Conservation (phyloP, 2,329 filamentous ascomycete species). For the Fusarium tjaetaba region DNA sequence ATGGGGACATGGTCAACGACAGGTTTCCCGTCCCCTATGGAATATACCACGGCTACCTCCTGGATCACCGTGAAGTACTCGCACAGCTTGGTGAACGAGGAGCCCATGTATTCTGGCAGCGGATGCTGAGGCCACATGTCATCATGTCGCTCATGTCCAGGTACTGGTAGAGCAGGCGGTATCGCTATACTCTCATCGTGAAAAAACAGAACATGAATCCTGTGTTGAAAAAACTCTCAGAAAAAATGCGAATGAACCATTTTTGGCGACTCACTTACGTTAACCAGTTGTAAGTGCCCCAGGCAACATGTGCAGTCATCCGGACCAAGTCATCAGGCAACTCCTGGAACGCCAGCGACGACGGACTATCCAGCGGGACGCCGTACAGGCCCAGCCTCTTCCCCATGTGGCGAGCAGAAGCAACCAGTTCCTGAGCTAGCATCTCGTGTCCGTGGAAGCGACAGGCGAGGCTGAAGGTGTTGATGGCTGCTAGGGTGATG, state of each 20-base stretch:
- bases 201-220: not conserved
- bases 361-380: not conserved
- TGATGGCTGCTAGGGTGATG: not conserved
- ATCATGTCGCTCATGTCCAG: not conserved
- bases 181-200: not conserved
- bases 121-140: not conserved
- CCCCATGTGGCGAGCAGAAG: not conserved
- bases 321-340: not conserved
- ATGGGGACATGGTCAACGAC: not conserved
- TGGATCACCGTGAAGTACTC: not conserved
- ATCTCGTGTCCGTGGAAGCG: not conserved
- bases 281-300: not conserved
- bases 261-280: not conserved
- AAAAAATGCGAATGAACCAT: not conserved
- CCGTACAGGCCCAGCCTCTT: not conserved
- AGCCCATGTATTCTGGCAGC: not conserved
- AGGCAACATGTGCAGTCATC: not conserved
- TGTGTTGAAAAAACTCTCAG: not conserved
- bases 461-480: not conserved
- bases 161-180: not conserved
- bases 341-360: not conserved
- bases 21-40: rapidly evolving
- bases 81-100: not conserved
- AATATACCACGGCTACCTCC: not conserved
- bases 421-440: not conserved